A percentile compares a stretch with the other conserved stretches of the same genome.
Conservation (phyloP, 345 rosid species). For the Ceriops tagal region DNA sequence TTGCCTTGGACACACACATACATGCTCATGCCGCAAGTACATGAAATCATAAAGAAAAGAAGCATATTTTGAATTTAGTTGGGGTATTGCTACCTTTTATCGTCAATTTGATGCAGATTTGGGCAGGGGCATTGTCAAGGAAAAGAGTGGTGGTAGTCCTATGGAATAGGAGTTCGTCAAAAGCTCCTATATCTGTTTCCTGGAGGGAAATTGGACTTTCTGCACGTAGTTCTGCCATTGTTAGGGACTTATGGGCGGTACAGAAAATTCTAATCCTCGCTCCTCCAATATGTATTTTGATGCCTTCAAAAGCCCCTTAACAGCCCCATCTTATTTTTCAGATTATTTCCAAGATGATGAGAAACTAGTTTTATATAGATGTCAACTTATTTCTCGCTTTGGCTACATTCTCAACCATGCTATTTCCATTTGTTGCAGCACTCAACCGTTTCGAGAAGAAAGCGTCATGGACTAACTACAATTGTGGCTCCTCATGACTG, state of each 20-base stretch:
- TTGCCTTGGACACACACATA: too few species aligned
- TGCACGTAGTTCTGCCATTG: constrained; percentile 3
- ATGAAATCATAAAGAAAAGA: too few species aligned
- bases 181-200: constrained; percentile 11
- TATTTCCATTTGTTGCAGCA: constrained; percentile 27
- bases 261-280: neutral
- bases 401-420: neutral
- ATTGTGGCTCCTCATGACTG: constrained; percentile 26
- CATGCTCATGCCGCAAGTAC: too few species aligned
- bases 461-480: constrained; percentile 19
- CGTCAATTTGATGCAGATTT: constrained; percentile 17
- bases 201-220: constrained; percentile 27
- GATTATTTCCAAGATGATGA: neutral
- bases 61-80: too few species aligned
- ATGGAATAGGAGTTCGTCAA: constrained; percentile 18
- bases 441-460: constrained; percentile 26
- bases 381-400: neutral
- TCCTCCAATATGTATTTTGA: neutral
- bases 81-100: too few species aligned
- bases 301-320: neutral
- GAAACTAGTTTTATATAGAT: neutral
- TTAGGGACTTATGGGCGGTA: constrained; percentile 28
- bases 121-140: constrained; percentile 25
- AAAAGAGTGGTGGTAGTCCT: constrained; percentile 17
- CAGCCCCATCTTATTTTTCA: too few species aligned